These are phyloP conservation scores for Moesziomyces globuligerus DNA, from an alignment of 1,284 basidiomycete genomes.

Conservation along the genomic window DNA sequence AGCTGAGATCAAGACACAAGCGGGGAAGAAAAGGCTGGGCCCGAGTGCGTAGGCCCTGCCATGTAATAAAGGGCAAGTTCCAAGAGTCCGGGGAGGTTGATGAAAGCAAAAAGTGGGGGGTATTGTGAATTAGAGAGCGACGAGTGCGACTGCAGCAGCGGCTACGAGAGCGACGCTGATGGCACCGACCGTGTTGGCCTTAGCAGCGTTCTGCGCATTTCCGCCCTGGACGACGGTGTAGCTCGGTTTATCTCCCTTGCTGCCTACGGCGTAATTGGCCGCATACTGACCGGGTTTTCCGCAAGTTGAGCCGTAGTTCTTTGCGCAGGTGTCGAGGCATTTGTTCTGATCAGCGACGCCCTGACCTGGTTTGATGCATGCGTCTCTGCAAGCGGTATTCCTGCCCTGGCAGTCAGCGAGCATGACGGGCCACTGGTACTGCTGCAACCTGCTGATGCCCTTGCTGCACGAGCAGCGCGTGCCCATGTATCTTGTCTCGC, in stretches of 20 bases:
- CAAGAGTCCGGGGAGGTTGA: neutral
- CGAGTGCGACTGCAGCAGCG: slow-evolving; percentile 1
- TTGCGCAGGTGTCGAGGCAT: slow-evolving; percentile 48
- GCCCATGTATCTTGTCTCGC: slow-evolving; percentile 58
- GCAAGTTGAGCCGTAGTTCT: slow-evolving; percentile 55
- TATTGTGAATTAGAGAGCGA: neutral
- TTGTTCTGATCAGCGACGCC: slow-evolving; percentile 41
- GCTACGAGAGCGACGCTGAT: slow-evolving; percentile 12
- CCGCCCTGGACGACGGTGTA: slow-evolving; percentile 56
- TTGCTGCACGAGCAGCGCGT: slow-evolving; percentile 55
- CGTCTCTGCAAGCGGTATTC: slow-evolving; percentile 50
- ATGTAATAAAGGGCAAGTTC: neutral
- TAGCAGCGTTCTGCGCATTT: slow-evolving; percentile 29
- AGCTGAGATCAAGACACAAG: neutral
- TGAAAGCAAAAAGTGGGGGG: neutral
- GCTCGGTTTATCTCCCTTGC: slow-evolving; percentile 50
- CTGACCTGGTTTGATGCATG: slow-evolving; percentile 51
- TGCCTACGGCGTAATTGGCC: slow-evolving; percentile 57
- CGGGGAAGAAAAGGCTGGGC: too few relatives aligned
- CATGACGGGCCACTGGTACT: slow-evolving; percentile 65
- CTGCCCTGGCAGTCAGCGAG: slow-evolving; percentile 59
- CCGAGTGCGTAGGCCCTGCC: too few relatives aligned
- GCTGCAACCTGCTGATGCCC: slow-evolving; percentile 50
- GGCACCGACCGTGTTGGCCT: slow-evolving; percentile 6
- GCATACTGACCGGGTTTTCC: slow-evolving; percentile 59